Evolutionary conservation across 805 yeast genomes (phyloP), one percentile per base, ranked within the genome.

Genomic region (Hanseniaspora jakobsenii): DNA sequence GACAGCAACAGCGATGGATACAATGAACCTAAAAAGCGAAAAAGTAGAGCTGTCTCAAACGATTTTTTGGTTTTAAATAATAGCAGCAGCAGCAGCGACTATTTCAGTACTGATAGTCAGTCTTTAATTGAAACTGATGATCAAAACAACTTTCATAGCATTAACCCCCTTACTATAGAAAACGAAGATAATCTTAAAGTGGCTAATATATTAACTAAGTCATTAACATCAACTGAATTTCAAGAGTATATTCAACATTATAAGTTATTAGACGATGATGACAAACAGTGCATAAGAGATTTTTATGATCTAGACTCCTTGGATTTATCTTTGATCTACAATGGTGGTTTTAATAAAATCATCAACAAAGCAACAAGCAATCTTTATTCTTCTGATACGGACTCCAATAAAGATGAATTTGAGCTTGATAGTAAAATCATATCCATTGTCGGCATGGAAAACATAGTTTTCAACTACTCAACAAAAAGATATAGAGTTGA

Each of bases 401-500:
- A 12, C 8, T 22, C 13, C 12, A 19, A 19, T 23, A 34, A 35
- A 17, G 32, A 42, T 29, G 39, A 42, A 8, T 29, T 35, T 35
- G 46, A 42, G 14, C 31, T 42, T 7, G 46, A 42, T 10, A 36
- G 34, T 7, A 39, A 35, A n/a, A 29, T 42, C 12, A 36, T 35
- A 2, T 26, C 18, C n/a, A 42, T 42, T 22, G 38, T 35, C 2
- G 46, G 46, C 9, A 13, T 42, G 14, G 39, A 42, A 2, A 42
- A 42, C 29, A 42, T 42, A 39, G 31, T 32, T 3, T 28, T 42
- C 2, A 42, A 42, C 26, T 4, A 31, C 6, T 12, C 28, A 8
- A 28, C 46, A 2, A 42, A 42, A 35, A 42, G 22, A 8, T 42
- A 35, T 16, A 42, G 46, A 42, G 46, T 42, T 8, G 46, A 42